Conservation (phyloP, 2,329 filamentous ascomycete species). For the Aspergillus sp. region DNA sequence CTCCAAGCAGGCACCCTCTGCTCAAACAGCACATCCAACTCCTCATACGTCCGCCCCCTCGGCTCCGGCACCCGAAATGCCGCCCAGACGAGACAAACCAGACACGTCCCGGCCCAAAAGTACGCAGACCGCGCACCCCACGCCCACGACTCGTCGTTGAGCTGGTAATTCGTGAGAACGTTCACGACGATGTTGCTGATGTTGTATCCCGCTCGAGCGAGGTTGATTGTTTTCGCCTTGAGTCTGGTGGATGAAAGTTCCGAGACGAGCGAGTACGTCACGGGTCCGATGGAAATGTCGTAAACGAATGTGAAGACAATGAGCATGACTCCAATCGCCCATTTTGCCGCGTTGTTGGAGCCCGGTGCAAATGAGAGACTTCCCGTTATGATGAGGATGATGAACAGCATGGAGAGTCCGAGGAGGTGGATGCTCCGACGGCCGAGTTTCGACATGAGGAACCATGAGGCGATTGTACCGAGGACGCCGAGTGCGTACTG, state of each 20-base stretch:
- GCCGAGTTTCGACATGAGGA: conserved; percentile 44
- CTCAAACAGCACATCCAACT: conserved; percentile 38
- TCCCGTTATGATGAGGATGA: conserved; percentile 35
- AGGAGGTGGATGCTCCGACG: conserved; percentile 46
- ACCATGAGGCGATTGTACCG: conserved; percentile 58
- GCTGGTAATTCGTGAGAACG: conserved; percentile 39
- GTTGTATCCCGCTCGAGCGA: neutral
- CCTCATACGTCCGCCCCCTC: conserved; percentile 34
- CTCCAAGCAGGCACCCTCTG: conserved; percentile 27
- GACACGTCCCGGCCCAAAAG: conserved; percentile 32
- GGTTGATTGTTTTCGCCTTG: neutral
- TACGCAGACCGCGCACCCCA: conserved; percentile 39
- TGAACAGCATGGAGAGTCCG: conserved; percentile 31
- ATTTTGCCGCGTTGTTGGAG: conserved; percentile 18
- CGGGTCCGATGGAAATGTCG: conserved; percentile 47
- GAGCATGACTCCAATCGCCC: conserved; percentile 26
- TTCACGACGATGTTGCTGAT: conserved; percentile 28
- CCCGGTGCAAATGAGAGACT: conserved; percentile 29
- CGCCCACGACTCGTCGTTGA: conserved; percentile 38
- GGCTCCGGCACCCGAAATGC: conserved; percentile 40
- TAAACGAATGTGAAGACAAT: conserved; percentile 60
- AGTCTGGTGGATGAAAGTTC: conserved; percentile 19
- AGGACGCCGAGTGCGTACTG: conserved; percentile 65
- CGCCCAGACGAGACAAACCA: conserved; percentile 33
- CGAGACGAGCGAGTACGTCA: conserved; percentile 24